phyloP scores from a whole-genome alignment of 306 rosid species.

The Fragaria vesca region DNA sequence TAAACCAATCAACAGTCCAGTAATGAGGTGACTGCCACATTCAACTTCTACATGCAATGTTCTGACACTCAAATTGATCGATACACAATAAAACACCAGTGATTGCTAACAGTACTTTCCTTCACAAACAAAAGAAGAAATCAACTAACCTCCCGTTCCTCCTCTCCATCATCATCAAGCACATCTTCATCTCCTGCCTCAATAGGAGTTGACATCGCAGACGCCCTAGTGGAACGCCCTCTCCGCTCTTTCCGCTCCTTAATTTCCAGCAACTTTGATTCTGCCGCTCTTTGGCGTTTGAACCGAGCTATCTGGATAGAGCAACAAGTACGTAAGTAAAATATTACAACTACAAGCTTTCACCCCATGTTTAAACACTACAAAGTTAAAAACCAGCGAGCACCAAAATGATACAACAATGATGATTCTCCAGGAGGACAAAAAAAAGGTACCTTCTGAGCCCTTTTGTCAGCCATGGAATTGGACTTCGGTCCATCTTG shows the following conservation, averaged over 20 bases:
- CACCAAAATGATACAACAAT: constrained; percentile 11
- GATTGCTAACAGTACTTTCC: background rate
- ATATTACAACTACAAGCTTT: constrained; percentile 14
- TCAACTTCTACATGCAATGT: background rate
- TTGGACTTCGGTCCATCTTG: constrained; percentile 44
- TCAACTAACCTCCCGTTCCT: constrained; percentile 82
- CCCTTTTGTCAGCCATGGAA: constrained; percentile 74
- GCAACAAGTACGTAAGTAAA: constrained; percentile 16
- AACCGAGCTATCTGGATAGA: constrained; percentile 73
- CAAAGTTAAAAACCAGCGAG: background rate
- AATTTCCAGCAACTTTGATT: constrained; percentile 82
- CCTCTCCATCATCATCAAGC: constrained; percentile 89
- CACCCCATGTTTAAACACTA: constrained; percentile 1
- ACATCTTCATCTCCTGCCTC: constrained; percentile 93
- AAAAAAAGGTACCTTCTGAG: constrained; percentile 58
- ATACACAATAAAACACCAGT: background rate
- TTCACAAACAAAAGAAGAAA: constrained; percentile 11
- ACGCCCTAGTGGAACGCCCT: constrained; percentile 83
- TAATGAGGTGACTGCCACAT: background rate
- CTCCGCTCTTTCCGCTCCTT: constrained; percentile 94
- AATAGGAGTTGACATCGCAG: constrained; percentile 87
- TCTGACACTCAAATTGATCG: background rate
- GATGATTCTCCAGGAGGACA: background rate
- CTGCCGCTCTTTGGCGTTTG: constrained; percentile 80
- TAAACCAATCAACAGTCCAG: background rate